Conservation (phyloP, 202 grass and related monocot genomes). For the Carex sylvatica region DNA sequence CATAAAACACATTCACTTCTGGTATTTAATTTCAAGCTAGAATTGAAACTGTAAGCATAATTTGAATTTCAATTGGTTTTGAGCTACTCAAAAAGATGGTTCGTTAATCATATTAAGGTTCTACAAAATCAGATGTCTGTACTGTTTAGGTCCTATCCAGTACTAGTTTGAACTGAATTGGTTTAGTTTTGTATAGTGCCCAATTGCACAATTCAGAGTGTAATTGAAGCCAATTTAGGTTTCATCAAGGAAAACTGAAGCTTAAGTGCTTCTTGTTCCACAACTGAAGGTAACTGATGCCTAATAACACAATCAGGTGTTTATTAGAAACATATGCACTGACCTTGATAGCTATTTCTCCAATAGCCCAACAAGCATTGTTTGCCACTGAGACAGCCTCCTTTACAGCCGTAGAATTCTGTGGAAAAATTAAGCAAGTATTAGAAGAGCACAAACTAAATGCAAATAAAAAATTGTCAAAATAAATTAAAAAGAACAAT, state of each 20-base stretch:
- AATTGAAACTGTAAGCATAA: neutral
- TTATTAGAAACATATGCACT: conserved; percentile 28
- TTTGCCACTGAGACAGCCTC: conserved; percentile 96
- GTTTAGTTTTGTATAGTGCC: neutral
- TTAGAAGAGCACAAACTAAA: conserved; percentile 16
- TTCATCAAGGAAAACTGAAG: conserved; percentile 17
- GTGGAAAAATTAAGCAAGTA: conserved; percentile 35
- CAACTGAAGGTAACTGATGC: neutral
- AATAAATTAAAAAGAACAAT: neutral
- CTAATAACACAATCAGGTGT: neutral
- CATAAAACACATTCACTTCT: conserved; percentile 12
- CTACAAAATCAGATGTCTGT: neutral
- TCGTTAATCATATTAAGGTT: neutral
- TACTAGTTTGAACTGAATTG: neutral
- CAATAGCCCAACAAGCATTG: conserved; percentile 99
- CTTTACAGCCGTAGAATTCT: conserved; percentile 74
- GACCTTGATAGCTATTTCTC: conserved; percentile 96
- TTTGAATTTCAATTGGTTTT: neutral
- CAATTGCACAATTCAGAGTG: neutral
- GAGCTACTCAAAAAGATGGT: neutral
- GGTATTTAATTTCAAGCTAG: neutral
- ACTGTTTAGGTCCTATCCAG: neutral
- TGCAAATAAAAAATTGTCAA: neutral
- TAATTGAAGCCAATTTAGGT: neutral
- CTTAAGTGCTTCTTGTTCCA: neutral